Base-by-base conservation (phyloP, 108 stramenopile species). In the Seminavis robusta region DNA sequence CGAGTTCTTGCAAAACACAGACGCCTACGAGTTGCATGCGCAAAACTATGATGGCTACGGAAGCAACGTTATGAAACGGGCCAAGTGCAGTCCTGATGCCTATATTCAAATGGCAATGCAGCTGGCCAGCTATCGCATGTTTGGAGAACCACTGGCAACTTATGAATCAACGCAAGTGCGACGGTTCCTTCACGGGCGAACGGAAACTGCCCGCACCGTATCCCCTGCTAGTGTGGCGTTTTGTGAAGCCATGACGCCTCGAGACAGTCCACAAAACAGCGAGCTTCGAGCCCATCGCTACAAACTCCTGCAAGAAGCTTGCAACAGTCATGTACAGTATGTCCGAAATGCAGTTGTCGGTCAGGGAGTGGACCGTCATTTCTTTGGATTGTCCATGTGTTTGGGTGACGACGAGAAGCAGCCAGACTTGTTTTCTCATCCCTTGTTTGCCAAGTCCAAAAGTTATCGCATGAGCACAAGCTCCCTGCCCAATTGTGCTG, bases 91-190 rank as follows among this genome's bases (percentile, higher is more conserved):
- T 16, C 87, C 87, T 6, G 87, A 89, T 65, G 84, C 82, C 20
- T 86, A 63, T 59, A 83, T 88, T 15, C 90, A 95, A 75, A 76
- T 83, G 67, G 88, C 88, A 5, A 84, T 90, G 43, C 94, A 95
- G 52, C 74, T 92, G 26, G 91, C 88, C 8, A 69, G 79, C 1
- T 90, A 83, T 47, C 64, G 83, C 17, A 63, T 83, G 17, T 82
- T 76, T 69, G 69, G 67, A 13, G 62, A 80, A 53, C 77, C 71
- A 65, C 81, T 77, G 3, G 85, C 70, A 13, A 85, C 83, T 0
- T 91, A 91, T 50, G 90, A 91, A 53, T 76, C 90, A 11, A 80
- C 85, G 33, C 86, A 87, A 54, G 83, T 84, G 23, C 78, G 90
- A 3, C 65, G 61, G 9, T 91, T 84, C 64, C 51, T 71, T 0